phyloP scores from a whole-genome alignment of 306 rosid genomes.

The Pachyrhizus erosus region DNA sequence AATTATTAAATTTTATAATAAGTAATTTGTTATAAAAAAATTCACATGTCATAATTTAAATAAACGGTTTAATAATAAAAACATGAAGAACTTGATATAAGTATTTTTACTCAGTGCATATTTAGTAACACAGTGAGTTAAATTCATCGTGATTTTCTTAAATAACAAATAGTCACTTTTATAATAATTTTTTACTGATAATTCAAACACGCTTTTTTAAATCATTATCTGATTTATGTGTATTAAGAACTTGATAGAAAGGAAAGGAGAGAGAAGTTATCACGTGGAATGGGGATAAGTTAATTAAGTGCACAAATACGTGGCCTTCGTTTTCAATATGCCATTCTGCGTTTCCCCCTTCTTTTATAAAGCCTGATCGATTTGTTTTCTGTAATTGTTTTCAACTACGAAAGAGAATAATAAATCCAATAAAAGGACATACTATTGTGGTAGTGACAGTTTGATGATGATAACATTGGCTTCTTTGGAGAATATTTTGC shows the following conservation, averaged over 20 bases:
- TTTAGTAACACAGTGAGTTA: too few species aligned
- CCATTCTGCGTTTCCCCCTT: background rate
- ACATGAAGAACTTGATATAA: too few species aligned
- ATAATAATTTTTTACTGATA: too few species aligned
- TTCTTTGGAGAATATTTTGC: slow-evolving; percentile 10
- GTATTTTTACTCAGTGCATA: too few species aligned
- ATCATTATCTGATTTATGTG: background rate
- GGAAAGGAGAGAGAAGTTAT: background rate
- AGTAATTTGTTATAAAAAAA: too few species aligned
- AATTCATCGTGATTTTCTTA: too few species aligned
- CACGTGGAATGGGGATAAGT: background rate
- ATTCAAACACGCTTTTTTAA: too few species aligned
- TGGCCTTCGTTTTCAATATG: slow-evolving; percentile 3
- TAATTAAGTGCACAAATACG: background rate
- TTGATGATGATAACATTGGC: background rate
- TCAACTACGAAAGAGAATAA: background rate
- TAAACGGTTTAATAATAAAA: too few species aligned
- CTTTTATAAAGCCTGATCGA: background rate
- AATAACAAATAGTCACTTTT: too few species aligned
- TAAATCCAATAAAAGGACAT: background rate
- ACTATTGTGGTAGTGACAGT: too few species aligned
- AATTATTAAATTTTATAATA: too few species aligned
- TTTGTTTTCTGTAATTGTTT: background rate
- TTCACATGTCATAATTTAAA: too few species aligned
- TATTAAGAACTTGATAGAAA: background rate